A percentile compares a stretch with the other conserved stretches of the same genome.
These are phyloP conservation scores for Verticillium isaacii DNA, from an alignment of 2,329 filamentous ascomycete species.

Conservation along the genomic window DNA sequence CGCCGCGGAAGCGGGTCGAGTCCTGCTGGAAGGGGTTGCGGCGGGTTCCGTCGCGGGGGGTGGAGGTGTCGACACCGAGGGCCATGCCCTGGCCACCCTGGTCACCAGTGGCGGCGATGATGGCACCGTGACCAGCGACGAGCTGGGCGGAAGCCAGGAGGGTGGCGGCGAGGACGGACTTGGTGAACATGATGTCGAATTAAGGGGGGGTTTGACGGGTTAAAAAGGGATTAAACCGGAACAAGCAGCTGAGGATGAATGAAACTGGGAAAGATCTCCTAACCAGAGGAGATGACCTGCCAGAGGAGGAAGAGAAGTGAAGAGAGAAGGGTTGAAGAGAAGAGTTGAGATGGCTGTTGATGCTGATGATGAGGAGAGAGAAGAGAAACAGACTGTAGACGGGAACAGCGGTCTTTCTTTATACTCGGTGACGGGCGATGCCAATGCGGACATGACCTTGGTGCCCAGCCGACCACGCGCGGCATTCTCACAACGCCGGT, in stretches of 20 bases:
- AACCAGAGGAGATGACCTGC: slow-evolving; percentile 4
- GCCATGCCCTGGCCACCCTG: slow-evolving; percentile 51
- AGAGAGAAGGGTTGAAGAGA: slow-evolving; percentile 2
- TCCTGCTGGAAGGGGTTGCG: slow-evolving; percentile 61
- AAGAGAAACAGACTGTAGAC: neutral
- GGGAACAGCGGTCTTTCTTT: neutral
- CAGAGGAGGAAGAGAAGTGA: slow-evolving; percentile 3
- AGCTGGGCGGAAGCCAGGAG: slow-evolving; percentile 50
- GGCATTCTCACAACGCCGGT: neutral
- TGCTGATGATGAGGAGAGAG: slow-evolving; percentile 5
- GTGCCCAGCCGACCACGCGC: neutral
- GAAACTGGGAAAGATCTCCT: slow-evolving; percentile 2
- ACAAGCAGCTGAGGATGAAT: neutral
- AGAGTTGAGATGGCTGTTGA: slow-evolving; percentile 3
- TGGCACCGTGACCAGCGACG: slow-evolving; percentile 56
- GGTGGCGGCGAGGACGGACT: slow-evolving; percentile 32
- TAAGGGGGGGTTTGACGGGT: neutral
- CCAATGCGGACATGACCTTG: neutral
- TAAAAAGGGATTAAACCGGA: neutral
- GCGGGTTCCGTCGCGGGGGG: slow-evolving; percentile 56
- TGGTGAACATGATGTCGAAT: slow-evolving; percentile 14
- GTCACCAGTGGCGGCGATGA: slow-evolving; percentile 53
- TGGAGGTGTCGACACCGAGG: slow-evolving; percentile 45
- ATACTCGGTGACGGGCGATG: neutral
- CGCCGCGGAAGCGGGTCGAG: slow-evolving; percentile 55